Evolutionary conservation across 2,329 filamentous ascomycete genomes (phyloP).

Genomic region (Aspergillus luchuensis): DNA sequence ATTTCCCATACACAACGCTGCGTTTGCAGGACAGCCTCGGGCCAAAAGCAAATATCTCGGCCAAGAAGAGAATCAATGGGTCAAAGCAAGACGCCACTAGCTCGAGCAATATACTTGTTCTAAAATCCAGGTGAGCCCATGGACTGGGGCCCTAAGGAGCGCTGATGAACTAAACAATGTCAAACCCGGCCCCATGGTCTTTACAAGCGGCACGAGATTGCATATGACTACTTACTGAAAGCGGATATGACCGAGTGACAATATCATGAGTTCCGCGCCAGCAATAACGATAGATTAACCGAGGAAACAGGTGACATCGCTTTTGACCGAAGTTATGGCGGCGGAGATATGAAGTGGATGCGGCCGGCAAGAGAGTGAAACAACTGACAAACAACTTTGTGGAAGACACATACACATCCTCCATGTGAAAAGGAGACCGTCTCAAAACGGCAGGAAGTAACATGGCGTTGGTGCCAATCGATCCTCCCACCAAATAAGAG

Average conservation of each 20-base stretch:
- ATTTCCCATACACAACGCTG: not conserved
- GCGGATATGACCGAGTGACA: constrained; percentile 2
- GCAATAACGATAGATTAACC: not conserved
- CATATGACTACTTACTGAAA: constrained; percentile 1
- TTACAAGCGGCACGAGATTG: not conserved
- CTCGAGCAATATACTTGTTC: not conserved
- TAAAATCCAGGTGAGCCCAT: not conserved
- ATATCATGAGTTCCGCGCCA: constrained; percentile 1
- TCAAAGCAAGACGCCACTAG: not conserved
- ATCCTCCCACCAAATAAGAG: not conserved
- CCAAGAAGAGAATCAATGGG: not conserved
- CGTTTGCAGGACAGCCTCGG: not conserved
- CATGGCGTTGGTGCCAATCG: constrained; percentile 1
- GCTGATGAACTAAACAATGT: not conserved
- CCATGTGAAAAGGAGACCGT: not conserved
- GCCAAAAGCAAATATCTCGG: not conserved
- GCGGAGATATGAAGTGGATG: not conserved
- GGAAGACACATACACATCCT: not conserved
- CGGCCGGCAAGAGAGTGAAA: not conserved
- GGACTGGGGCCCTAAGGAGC: not conserved
- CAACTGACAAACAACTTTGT: not conserved
- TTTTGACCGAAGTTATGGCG: not conserved
- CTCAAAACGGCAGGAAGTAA: constrained; percentile 5
- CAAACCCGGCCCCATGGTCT: not conserved
- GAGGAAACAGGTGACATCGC: not conserved